Evolutionary conservation across 2,329 filamentous ascomycete species (phyloP).

Genomic region (Clonostachys rhizophaga): DNA sequence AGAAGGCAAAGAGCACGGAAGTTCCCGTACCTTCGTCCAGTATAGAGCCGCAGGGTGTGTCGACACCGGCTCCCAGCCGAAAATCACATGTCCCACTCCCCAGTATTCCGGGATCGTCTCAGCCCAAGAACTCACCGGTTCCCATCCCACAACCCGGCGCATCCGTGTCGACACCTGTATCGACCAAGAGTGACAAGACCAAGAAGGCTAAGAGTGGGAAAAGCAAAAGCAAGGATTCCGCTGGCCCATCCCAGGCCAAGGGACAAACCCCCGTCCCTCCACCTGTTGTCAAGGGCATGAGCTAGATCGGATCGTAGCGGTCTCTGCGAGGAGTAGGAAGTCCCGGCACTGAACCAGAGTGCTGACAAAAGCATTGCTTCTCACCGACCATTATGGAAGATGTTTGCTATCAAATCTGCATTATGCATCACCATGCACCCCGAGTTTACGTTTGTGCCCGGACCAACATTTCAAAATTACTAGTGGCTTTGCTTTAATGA

Average conservation of each 20-base stretch:
- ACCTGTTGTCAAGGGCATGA: slow-evolving; percentile 10
- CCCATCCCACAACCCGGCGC: slow-evolving; percentile 8
- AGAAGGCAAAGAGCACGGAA: not conserved
- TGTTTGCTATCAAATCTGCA: too few relatives aligned
- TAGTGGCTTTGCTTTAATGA: too few relatives aligned
- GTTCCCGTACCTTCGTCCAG: not conserved
- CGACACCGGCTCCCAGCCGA: not conserved
- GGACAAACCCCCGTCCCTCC: slow-evolving; percentile 17
- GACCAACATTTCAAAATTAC: too few relatives aligned
- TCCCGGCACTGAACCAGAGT: too few relatives aligned
- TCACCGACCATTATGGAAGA: too few relatives aligned
- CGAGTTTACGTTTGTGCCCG: too few relatives aligned
- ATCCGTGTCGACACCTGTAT: slow-evolving; percentile 9
- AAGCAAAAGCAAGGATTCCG: slow-evolving; percentile 9
- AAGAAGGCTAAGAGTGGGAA: slow-evolving; percentile 18
- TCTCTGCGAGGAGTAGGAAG: too few relatives aligned
- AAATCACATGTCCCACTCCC: slow-evolving; percentile 22
- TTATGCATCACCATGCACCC: too few relatives aligned
- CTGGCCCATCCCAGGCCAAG: slow-evolving; percentile 3
- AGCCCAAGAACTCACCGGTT: slow-evolving; percentile 14
- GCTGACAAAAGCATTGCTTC: too few relatives aligned
- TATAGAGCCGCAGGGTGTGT: not conserved
- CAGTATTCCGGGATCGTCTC: slow-evolving; percentile 22
- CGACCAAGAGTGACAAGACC: slow-evolving; percentile 17
- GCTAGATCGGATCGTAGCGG: slow-evolving; percentile 10